A percentile compares a stretch with the other conserved stretches of the same genome.
phyloP scores from a whole-genome alignment of 495 filamentous ascomycete genomes.

The Tuber brumale region DNA sequence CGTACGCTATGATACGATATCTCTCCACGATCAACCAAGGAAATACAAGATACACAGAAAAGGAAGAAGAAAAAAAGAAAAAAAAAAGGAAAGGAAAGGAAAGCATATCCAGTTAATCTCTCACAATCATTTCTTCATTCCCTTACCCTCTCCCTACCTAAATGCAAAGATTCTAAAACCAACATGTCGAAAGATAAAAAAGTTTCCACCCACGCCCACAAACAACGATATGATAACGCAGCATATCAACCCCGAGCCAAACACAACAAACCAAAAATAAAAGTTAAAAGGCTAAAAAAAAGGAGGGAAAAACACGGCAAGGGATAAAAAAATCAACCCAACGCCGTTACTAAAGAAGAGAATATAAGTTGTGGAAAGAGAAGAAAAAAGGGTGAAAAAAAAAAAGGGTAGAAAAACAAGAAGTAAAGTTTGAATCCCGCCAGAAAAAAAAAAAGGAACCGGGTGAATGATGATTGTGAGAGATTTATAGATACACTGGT shows the following conservation, averaged over 20 bases:
- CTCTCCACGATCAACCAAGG: conserved; percentile 5
- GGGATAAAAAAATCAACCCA: conserved; percentile 34
- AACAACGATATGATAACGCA: conserved; percentile 15
- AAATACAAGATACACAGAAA: conserved; percentile 22
- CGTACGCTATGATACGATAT: not conserved
- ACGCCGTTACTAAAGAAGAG: conserved; percentile 21
- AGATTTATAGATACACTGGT: not conserved
- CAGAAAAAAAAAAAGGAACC: not conserved
- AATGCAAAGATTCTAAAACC: conserved; percentile 19
- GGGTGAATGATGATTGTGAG: conserved; percentile 1
- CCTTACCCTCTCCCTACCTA: conserved; percentile 13
- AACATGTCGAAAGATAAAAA: conserved; percentile 26
- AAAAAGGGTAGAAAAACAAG: conserved; percentile 34
- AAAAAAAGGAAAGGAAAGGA: conserved; percentile 4
- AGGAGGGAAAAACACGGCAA: not conserved
- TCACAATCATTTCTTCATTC: conserved; percentile 7
- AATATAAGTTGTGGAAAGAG: conserved; percentile 5
- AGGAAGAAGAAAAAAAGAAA: conserved; percentile 10
- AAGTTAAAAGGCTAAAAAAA: conserved; percentile 7
- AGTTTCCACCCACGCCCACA: conserved; percentile 11
- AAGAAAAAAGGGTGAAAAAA: conserved; percentile 17
- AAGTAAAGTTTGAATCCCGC: conserved; percentile 17
- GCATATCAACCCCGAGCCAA: conserved; percentile 8
- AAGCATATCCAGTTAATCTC: conserved; percentile 5
- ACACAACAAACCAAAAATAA: conserved; percentile 7